phyloP scores from a whole-genome alignment of 1,284 basidiomycete species.

The Microbotryum saponariae region DNA sequence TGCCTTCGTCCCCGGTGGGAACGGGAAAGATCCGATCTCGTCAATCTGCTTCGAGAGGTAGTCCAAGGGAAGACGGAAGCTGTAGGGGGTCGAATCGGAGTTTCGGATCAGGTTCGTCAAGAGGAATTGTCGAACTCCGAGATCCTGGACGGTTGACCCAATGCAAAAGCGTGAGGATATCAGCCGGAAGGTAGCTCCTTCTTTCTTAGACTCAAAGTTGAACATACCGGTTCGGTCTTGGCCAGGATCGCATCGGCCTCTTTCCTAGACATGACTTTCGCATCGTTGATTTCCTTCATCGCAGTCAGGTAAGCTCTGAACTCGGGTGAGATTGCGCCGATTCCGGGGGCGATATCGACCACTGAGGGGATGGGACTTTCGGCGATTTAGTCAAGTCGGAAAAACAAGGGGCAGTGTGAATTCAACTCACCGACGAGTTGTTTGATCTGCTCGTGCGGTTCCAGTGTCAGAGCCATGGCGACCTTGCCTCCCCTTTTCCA shows the following conservation, averaged over 20 bases:
- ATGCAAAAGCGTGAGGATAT: not conserved
- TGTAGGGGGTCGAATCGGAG: conserved; percentile 41
- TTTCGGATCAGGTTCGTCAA: conserved; percentile 62
- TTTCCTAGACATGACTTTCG: conserved; percentile 52
- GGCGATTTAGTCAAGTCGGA: not conserved
- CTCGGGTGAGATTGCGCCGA: conserved; percentile 56
- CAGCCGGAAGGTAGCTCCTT: not conserved
- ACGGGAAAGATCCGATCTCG: conserved; percentile 67
- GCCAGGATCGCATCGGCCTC: conserved; percentile 60
- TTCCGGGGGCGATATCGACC: conserved; percentile 69
- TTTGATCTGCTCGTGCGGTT: conserved; percentile 45
- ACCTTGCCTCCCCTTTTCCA: conserved; percentile 71
- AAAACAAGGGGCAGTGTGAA: not conserved
- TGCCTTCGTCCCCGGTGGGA: conserved; percentile 46
- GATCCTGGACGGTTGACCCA: conserved; percentile 49
- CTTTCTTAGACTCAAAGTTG: not conserved
- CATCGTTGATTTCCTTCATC: conserved; percentile 61
- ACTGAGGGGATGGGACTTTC: conserved; percentile 36
- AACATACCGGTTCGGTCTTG: conserved; percentile 53
- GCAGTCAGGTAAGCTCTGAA: conserved; percentile 58
- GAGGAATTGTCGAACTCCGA: conserved; percentile 64
- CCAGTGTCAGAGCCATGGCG: conserved; percentile 68
- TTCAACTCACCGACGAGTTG: conserved; percentile 50
- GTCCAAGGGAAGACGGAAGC: conserved; percentile 65
- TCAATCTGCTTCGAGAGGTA: conserved; percentile 56